phyloP scores from a whole-genome alignment of 2,329 filamentous ascomycete species.

The Ambrosiella cleistominuta region DNA sequence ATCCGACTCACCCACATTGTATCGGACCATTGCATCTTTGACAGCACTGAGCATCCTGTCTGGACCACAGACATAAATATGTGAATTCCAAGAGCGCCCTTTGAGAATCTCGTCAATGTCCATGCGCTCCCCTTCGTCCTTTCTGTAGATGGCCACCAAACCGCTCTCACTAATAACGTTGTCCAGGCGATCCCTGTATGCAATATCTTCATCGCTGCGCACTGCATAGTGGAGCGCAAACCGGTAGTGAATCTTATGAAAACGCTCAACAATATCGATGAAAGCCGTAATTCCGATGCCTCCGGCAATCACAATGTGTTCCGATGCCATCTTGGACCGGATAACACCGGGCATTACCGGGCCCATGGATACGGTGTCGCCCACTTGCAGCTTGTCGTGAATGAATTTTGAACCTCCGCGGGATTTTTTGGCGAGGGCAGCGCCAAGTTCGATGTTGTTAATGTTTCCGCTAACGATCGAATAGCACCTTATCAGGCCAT shows the following conservation, averaged over 20 bases:
- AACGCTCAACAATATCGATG: conserved; percentile 28
- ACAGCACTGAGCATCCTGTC: conserved; percentile 37
- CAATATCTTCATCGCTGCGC: conserved; percentile 31
- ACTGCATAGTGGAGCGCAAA: conserved; percentile 42
- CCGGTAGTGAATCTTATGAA: conserved; percentile 29
- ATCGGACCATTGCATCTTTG: conserved; percentile 22
- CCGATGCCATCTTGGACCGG: conserved; percentile 28
- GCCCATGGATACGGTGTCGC: conserved; percentile 31
- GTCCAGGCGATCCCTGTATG: conserved; percentile 33
- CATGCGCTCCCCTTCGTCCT: conserved; percentile 31
- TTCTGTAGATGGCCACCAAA: conserved; percentile 33
- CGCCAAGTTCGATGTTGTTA: conserved; percentile 36
- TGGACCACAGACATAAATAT: conserved; percentile 45
- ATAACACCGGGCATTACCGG: conserved; percentile 35
- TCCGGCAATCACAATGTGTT: conserved; percentile 45
- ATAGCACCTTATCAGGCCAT: conserved; percentile 39
- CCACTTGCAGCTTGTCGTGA: conserved; percentile 24
- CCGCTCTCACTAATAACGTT: conserved; percentile 17
- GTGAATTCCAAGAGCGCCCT: conserved; percentile 32
- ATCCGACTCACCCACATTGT: conserved; percentile 29
- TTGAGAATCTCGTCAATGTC: conserved; percentile 30
- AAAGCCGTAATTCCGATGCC: conserved; percentile 53
- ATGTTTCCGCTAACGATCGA: conserved; percentile 36
- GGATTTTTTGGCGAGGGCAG: conserved; percentile 35
- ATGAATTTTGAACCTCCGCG: conserved; percentile 45